phyloP scores from a whole-genome alignment of 2,329 filamentous ascomycete genomes.

The Elsinoe fawcettii region DNA sequence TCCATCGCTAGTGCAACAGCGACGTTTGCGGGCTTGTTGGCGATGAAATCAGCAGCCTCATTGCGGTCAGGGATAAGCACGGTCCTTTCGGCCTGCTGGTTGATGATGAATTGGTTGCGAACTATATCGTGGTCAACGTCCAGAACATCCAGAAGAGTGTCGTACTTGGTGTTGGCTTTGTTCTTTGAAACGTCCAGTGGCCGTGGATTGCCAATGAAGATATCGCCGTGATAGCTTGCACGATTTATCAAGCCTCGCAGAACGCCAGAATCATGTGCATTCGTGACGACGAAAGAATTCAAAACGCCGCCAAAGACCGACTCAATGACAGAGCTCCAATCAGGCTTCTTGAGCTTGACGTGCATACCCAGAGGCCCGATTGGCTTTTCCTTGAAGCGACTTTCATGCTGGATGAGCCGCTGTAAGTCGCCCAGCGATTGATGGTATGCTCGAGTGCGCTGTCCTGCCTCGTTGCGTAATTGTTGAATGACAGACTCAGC shows the following conservation, averaged over 20 bases:
- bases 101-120: conserved; percentile 75
- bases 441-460: conserved; percentile 58
- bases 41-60: conserved; percentile 63
- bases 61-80: conserved; percentile 63
- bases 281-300: conserved; percentile 73
- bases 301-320: conserved; percentile 62
- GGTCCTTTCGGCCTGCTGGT: conserved; percentile 72
- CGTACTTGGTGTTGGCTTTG: conserved; percentile 64
- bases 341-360: conserved; percentile 65
- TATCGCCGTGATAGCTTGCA: conserved; percentile 42
- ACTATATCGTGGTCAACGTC: conserved; percentile 75
- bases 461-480: conserved; percentile 43
- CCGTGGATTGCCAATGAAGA: conserved; percentile 56
- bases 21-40: conserved; percentile 61
- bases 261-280: conserved; percentile 63
- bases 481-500: conserved; percentile 30
- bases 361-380: conserved; percentile 77
- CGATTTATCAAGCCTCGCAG: conserved; percentile 59
- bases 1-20: conserved; percentile 62
- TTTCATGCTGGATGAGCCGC: conserved; percentile 65
- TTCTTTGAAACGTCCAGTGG: conserved; percentile 53
- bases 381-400: conserved; percentile 61
- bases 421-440: conserved; percentile 45
- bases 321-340: conserved; percentile 80
- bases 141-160: conserved; percentile 73